Evolutionary conservation across 768 basidiomycete species (phyloP).

Genomic region (Xerocomellus amylosporus): DNA sequence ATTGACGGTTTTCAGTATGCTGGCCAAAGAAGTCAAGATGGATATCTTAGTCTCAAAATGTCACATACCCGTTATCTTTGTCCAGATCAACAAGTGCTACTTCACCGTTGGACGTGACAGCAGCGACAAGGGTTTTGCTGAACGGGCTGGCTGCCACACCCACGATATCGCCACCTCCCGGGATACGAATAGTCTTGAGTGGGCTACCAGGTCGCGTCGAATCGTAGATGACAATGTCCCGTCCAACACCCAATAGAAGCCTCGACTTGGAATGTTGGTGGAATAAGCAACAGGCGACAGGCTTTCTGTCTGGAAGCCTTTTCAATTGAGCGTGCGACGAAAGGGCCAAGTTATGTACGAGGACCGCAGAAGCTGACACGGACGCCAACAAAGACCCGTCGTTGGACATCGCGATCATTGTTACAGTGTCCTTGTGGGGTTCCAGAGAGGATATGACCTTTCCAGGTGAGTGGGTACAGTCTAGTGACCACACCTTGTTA

Average conservation of each 20-base stretch:
- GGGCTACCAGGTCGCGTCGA: constrained; percentile 56
- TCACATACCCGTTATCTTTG: constrained; percentile 64
- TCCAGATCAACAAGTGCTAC: constrained; percentile 68
- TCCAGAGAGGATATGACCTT: constrained; percentile 49
- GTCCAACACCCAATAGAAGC: constrained; percentile 53
- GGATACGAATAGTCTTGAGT: constrained; percentile 48
- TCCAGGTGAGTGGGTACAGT: constrained; percentile 38
- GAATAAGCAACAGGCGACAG: constrained; percentile 53
- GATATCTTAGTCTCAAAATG: background rate
- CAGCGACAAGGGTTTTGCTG: constrained; percentile 68
- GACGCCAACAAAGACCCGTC: constrained; percentile 57
- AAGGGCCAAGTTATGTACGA: constrained; percentile 58
- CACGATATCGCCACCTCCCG: constrained; percentile 50
- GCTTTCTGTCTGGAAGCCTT: constrained; percentile 43
- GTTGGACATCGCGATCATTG: constrained; percentile 55
- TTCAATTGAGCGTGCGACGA: constrained; percentile 54
- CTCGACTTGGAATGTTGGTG: constrained; percentile 61
- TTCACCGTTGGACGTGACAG: constrained; percentile 51
- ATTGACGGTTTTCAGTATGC: constrained; percentile 57
- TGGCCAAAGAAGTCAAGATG: constrained; percentile 25
- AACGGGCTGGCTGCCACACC: constrained; percentile 67
- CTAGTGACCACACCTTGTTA: constrained; percentile 49
- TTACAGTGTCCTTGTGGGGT: constrained; percentile 49
- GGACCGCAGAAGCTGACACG: constrained; percentile 48
- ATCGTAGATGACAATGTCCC: constrained; percentile 61